Conservation (phyloP, 768 basidiomycete genomes). For the Daedalea quercina region DNA sequence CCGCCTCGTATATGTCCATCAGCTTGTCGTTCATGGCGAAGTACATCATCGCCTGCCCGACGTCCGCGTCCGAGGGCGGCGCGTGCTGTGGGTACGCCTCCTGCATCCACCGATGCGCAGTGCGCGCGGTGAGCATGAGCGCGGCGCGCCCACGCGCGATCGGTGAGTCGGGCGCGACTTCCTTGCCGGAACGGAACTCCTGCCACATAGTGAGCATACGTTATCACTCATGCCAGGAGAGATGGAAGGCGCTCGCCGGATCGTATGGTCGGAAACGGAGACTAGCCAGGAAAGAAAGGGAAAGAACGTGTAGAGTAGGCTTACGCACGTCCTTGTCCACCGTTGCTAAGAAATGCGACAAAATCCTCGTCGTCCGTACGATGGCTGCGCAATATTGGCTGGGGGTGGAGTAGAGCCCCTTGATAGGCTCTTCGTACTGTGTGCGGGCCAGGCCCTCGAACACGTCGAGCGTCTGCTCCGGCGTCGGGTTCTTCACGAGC, state of each 20-base stretch:
- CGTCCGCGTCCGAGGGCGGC: neutral
- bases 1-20: neutral
- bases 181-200: neutral
- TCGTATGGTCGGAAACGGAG: too few species aligned
- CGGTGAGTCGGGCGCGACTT: neutral
- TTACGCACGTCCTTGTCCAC: neutral
- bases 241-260: too few species aligned
- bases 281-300: too few species aligned
- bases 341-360: neutral
- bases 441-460: neutral
- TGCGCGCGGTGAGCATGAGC: neutral
- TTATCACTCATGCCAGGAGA: too few species aligned
- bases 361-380: neutral
- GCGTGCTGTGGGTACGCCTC: neutral
- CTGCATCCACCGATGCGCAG: neutral
- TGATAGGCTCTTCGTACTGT: neutral
- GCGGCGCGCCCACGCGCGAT: neutral
- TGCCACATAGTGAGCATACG: neutral
- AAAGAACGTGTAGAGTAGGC: neutral
- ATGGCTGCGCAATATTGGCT: neutral
- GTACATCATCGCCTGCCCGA: neutral
- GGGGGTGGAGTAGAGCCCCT: neutral
- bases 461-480: neutral
- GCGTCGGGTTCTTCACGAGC: neutral
- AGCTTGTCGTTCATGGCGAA: neutral